Base-by-base conservation (phyloP, 768 basidiomycete genomes). In the Clitopilus hobsonii region DNA sequence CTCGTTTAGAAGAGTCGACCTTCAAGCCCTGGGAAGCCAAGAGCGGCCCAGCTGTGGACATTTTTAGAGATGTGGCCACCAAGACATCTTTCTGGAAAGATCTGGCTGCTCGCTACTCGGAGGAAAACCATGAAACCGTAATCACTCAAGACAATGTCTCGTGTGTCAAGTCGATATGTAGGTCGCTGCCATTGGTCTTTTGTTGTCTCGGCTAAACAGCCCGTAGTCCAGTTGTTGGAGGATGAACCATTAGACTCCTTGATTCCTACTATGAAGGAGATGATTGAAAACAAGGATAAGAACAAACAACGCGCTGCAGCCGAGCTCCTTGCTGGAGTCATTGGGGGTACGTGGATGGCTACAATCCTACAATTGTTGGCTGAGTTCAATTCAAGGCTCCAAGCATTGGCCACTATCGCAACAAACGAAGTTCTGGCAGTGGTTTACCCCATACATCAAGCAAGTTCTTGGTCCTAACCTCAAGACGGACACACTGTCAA, bases 291-390 rank as follows among this genome's bases (percentile, higher is more conserved):
- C 62, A 82, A 86, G 57, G 85, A 90, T 59, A 86, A 91, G 56
- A 88, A 95, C 70, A 91, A 93, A 71, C 92, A 92, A 65, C 78
- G 94, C 26, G 92, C 90, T 2, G 86, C 90, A 7, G 91, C 91
- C 4, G 94, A 97, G 68, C 75, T 94, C 52, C 66, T 94, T 6
- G 89, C 88, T 2, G 88, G 88, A 23, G 57, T 89, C n/a, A 67
- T 89, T 22, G 78, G 80, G 58, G 88, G 86, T 81, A 63, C 51
- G 65, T 51, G 23, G 16, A 5, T 51, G 5, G 7, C 2, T 28
- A 5, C 16, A 16, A 26, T 11, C 5, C 27, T 27, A 28, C 14
- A 8, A 51, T 28, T 5, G 13, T 51, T 10, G 13, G 18, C 10
- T 29, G 32, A 50, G 23, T 23, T 38, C 52, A 68, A 54, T 53